Percentiles rank a stretch among this genome's conserved stretches.
Conservation (phyloP, 768 basidiomycete species). For the Boletus rufocinnamomeus region DNA sequence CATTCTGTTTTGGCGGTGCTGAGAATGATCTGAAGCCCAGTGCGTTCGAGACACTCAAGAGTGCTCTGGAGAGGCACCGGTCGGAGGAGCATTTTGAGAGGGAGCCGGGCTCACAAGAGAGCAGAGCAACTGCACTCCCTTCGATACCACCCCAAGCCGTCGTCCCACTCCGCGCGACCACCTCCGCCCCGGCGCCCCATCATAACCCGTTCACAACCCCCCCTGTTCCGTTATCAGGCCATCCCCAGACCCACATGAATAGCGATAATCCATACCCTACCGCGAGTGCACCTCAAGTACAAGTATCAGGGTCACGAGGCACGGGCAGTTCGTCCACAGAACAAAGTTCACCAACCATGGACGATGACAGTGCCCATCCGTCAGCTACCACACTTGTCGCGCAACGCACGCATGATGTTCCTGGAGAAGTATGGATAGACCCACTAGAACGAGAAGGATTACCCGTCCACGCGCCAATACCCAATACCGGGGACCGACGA, state of each 20-base stretch:
- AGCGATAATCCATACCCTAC: slow-evolving; percentile 25
- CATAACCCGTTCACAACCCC: slow-evolving; percentile 5
- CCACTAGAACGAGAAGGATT: slow-evolving; percentile 66
- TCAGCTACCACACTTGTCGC: slow-evolving; percentile 23
- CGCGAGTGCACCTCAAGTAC: slow-evolving; percentile 2
- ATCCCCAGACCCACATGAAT: background rate
- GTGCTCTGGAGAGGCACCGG: slow-evolving; percentile 54
- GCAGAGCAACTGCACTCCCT: slow-evolving; percentile 7
- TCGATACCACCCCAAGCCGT: slow-evolving; percentile 6
- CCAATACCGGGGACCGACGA: background rate
- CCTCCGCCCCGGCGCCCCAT: background rate
- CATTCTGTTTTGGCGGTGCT: background rate
- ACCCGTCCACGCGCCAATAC: slow-evolving; percentile 41
- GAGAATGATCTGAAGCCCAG: slow-evolving; percentile 38
- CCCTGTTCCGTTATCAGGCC: background rate
- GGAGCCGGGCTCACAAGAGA: background rate
- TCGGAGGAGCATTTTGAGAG: slow-evolving; percentile 20
- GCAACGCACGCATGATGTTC: slow-evolving; percentile 40
- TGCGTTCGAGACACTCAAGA: slow-evolving; percentile 50
- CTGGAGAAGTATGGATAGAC: slow-evolving; percentile 59
- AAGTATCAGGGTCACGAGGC: slow-evolving; percentile 7
- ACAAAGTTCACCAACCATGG: slow-evolving; percentile 13
- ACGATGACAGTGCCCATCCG: background rate
- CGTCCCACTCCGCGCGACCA: slow-evolving; percentile 14
- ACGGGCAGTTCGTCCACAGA: slow-evolving; percentile 3